Base-by-base conservation (phyloP, 352 stramenopile species). In the Aphanomyces euteiches region DNA sequence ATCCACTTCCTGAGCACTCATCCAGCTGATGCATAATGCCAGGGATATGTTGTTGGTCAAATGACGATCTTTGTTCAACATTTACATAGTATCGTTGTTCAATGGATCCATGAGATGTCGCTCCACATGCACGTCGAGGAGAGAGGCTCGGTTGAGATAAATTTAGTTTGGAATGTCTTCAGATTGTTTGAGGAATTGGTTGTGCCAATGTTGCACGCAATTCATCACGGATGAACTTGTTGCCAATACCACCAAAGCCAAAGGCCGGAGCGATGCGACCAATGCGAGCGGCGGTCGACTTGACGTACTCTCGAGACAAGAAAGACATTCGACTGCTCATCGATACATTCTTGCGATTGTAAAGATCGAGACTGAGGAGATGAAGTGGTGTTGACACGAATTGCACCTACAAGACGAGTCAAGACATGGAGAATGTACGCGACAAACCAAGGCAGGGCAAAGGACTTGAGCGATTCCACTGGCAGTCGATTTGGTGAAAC, bases 321-420 rank as follows among this genome's bases (percentile, higher is more conserved):
- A 97, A 95, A 5, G 41, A 63, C 60, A 80, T 50, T 47, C 83
- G 85, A 47, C 79, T 68, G 3, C 66, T 34, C 4, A 75, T 43
- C 8, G 37, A 66, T n/a, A 75, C 76, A 13, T 69, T 69, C 39
- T 79, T 77, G 75, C 83, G 82, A 81, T 97, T 97, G 84, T 96
- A 96, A 56, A 97, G 61, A 66, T 97, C 90, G 12, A 97, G 76
- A 12, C 88, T 89, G 1, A 96, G 71, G 54, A 97, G 73, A 69
- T 97, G 90, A 69, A 97, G 76, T 43, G 90, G 90, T 58, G 90
- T 97, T 13, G 88, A 96, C 39, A 97, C 28, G 56, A 97, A 91
- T 73, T 97, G 90, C 59, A 96, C 88, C 45, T 69, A 61, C 38
- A 47, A 60, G 7, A 7, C 61, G 7, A 56, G 19, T 60, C 13